Percentiles rank a stretch among this genome's conserved stretches.
Conservation (phyloP, 2,329 filamentous ascomycete genomes). For the Cyphellophora attinorum region DNA sequence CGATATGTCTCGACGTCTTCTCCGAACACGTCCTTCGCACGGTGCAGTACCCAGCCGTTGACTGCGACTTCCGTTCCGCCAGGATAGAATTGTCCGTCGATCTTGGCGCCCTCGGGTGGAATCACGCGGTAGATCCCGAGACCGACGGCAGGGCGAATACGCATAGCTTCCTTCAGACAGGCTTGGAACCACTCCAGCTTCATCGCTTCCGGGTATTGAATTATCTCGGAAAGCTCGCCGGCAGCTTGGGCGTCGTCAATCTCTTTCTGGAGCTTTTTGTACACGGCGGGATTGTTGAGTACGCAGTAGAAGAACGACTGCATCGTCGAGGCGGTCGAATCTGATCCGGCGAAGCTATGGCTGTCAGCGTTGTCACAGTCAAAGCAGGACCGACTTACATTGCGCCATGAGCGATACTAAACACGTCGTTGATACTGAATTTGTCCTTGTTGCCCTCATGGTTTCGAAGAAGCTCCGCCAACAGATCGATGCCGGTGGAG, state of each 20-base stretch:
- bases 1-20: constrained; percentile 30
- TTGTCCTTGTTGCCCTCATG: constrained; percentile 40
- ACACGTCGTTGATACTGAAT: constrained; percentile 45
- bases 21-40: constrained; percentile 29
- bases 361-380: background rate
- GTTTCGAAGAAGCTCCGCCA: constrained; percentile 42
- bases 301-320: constrained; percentile 47
- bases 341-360: constrained; percentile 37
- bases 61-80: constrained; percentile 14
- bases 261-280: constrained; percentile 33
- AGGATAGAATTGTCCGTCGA: constrained; percentile 14
- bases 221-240: constrained; percentile 12
- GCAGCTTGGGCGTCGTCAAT: constrained; percentile 15
- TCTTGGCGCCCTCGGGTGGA: constrained; percentile 16
- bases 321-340: constrained; percentile 52
- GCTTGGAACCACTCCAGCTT: constrained; percentile 16
- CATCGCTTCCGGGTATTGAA: constrained; percentile 16
- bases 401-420: constrained; percentile 47
- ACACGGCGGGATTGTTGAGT: constrained; percentile 30
- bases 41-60: constrained; percentile 32
- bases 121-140: constrained; percentile 20
- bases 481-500: constrained; percentile 28
- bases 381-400: constrained; percentile 19
- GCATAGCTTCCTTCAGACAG: constrained; percentile 17
- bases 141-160: constrained; percentile 18